Evolutionary conservation across 306 rosid genomes (phyloP).

Genomic region (Vicia villosa): DNA sequence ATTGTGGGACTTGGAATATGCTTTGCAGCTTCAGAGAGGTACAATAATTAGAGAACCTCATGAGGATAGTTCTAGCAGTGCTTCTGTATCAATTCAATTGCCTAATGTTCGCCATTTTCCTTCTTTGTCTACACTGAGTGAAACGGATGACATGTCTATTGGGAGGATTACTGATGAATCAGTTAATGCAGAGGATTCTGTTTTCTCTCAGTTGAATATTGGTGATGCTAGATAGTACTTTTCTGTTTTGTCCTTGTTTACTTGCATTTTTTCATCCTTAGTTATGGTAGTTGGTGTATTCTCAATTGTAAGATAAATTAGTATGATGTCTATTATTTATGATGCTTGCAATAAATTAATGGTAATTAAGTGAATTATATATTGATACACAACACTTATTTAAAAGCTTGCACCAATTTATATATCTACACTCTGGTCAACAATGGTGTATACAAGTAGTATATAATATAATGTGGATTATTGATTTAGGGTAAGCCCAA

Average conservation of each 20-base stretch:
- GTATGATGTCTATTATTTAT: not conserved
- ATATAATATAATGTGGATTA: not conserved
- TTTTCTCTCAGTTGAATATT: conserved; percentile 47
- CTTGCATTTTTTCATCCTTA: not conserved
- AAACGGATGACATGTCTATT: conserved; percentile 31
- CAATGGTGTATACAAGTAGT: not conserved
- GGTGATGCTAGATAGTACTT: conserved; percentile 38
- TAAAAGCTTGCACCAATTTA: conserved; percentile 5
- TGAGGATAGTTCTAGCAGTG: conserved; percentile 44
- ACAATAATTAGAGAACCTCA: not conserved
- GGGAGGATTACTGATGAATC: conserved; percentile 34
- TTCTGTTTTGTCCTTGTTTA: conserved; percentile 4
- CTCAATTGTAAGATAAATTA: conserved; percentile 30
- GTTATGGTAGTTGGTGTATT: not conserved
- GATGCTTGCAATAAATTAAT: conserved; percentile 5
- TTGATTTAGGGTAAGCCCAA: not conserved
- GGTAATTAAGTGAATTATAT: not conserved
- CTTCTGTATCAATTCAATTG: conserved; percentile 38
- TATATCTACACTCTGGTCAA: not conserved
- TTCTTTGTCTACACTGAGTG: conserved; percentile 38
- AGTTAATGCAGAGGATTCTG: conserved; percentile 9
- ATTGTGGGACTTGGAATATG: conserved; percentile 64
- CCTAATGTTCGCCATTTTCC: conserved; percentile 36
- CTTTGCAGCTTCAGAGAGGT: conserved; percentile 50
- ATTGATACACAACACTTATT: not conserved